Base-by-base conservation (phyloP, 2,329 filamentous ascomycete species). In the Neurospora sp. region DNA sequence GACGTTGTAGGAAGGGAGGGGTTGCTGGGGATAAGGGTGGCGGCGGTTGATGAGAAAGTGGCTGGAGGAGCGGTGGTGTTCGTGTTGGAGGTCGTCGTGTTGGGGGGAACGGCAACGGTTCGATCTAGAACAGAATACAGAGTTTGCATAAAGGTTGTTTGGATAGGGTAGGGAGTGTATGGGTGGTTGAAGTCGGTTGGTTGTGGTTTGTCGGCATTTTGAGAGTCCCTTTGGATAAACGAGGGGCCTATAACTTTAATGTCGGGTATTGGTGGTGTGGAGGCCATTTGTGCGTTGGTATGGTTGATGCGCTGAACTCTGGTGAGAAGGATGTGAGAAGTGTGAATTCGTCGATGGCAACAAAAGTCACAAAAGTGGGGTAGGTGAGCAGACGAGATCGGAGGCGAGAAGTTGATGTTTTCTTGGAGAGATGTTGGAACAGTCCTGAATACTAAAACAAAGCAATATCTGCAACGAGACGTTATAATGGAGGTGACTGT, bases 91-190 rank as follows among this genome's bases (percentile, higher is more conserved):
- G 23, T 28, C 23, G 23, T 28, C 23, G 23, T 28, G 3, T 28
- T 28, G 46, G 6, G 15, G 52, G 52, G 12, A 1, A 5, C 52
- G 6, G 12, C 28, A 8, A 62, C 52, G 28, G 52, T 62, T 36
- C 52, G 52, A 11, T 96, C 89, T 36, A 97, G 86, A 71, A 93
- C 92, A 67, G 88, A 81, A 77, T 97, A 97, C 5, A 96, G 85
- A 0, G 91, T 87, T 74, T 85, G 88, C 94, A 97, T 97, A 77
- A 97, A 96, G 74, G 95, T 84, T 65, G 90, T 84, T 77, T 97
- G 94, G 62, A 97, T 96, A 68, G 91, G 86, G 79, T 97, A 97
- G 0, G 94, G 94, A 38, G 88, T 87, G 78, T 90, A 97, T 0
- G 94, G 94, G 77, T 97, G 94, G 76, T 96, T 88, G 77, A 97